Conservation (phyloP, 169 alveolate genomes). For the Eimeria maxima region DNA sequence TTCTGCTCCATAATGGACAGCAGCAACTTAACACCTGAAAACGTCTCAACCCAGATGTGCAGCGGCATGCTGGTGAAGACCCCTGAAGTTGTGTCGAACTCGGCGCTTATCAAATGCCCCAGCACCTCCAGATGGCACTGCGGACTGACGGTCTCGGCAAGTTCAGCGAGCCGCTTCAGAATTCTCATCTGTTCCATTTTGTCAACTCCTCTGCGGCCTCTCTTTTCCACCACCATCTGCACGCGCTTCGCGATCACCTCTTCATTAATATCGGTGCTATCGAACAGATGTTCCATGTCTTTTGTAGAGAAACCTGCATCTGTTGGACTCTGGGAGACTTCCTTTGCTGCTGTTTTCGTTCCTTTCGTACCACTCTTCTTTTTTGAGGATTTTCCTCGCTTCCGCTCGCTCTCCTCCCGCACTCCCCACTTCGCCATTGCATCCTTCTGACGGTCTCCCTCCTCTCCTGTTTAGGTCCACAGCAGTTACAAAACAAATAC, state of each 20-base stretch:
- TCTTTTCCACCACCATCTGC: slow-evolving; percentile 92
- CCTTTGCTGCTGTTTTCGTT: slow-evolving; percentile 87
- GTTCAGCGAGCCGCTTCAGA: slow-evolving; percentile 91
- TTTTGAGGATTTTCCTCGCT: slow-evolving; percentile 88
- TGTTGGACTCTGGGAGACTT: slow-evolving; percentile 76
- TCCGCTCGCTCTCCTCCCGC: slow-evolving; percentile 89
- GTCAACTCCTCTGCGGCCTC: slow-evolving; percentile 95
- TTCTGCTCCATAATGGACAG: slow-evolving; percentile 33
- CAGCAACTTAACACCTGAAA: slow-evolving; percentile 4
- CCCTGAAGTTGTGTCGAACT: slow-evolving; percentile 93
- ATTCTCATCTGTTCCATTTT: slow-evolving; percentile 92
- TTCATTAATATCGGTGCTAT: slow-evolving; percentile 89
- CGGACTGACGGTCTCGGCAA: slow-evolving; percentile 83
- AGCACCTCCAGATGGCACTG: slow-evolving; percentile 92
- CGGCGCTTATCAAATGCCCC: slow-evolving; percentile 92
- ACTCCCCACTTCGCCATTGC: slow-evolving; percentile 81
- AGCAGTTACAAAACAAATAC: not conserved
- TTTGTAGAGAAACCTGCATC: slow-evolving; percentile 80
- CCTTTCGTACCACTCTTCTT: slow-evolving; percentile 87
- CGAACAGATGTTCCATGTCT: slow-evolving; percentile 89
- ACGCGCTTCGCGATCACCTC: slow-evolving; percentile 90
- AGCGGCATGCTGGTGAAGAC: slow-evolving; percentile 92
- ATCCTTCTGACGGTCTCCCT: slow-evolving; percentile 80
- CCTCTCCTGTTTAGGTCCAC: slow-evolving; percentile 63
- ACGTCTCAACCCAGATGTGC: slow-evolving; percentile 91